These are phyloP conservation scores for Vitis cinerea DNA, from an alignment of 164 flowering plant species.

Conservation along the genomic window DNA sequence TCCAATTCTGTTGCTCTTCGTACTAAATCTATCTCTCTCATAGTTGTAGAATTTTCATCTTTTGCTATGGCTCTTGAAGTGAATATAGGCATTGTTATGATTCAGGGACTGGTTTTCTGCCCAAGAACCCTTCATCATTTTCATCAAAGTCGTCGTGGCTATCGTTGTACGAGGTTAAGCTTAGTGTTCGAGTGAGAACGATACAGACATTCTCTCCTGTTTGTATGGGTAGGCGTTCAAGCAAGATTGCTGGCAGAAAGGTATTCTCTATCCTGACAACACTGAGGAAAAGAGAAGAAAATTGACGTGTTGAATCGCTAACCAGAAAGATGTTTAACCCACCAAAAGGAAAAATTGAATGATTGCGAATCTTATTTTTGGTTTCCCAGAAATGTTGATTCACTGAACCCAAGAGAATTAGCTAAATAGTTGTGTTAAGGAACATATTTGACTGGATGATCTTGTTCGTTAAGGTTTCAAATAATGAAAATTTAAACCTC, in stretches of 20 bases:
- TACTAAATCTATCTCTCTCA: slow-evolving; percentile 16
- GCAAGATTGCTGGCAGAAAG: slow-evolving; percentile 95
- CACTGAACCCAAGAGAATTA: no score
- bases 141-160: slow-evolving; percentile 22
- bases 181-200: slow-evolving; percentile 34
- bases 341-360: no score
- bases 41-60: neutral
- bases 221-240: slow-evolving; percentile 92
- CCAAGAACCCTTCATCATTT: slow-evolving; percentile 22
- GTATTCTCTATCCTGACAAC: slow-evolving; percentile 21
- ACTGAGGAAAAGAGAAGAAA: no score
- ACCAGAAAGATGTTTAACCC: no score
- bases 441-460: no score
- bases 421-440: no score
- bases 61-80: slow-evolving; percentile 3
- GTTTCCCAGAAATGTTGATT: no score
- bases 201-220: slow-evolving; percentile 72
- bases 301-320: no score
- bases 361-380: no score
- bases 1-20: slow-evolving; percentile 22
- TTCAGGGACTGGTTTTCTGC: slow-evolving; percentile 30
- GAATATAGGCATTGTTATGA: slow-evolving; percentile 7
- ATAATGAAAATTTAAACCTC: no score
- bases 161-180: slow-evolving; percentile 14
- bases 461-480: no score